These are phyloP conservation scores for Gentiana dahurica DNA, from an alignment of 257 asterid genomes.

Conservation along the genomic window DNA sequence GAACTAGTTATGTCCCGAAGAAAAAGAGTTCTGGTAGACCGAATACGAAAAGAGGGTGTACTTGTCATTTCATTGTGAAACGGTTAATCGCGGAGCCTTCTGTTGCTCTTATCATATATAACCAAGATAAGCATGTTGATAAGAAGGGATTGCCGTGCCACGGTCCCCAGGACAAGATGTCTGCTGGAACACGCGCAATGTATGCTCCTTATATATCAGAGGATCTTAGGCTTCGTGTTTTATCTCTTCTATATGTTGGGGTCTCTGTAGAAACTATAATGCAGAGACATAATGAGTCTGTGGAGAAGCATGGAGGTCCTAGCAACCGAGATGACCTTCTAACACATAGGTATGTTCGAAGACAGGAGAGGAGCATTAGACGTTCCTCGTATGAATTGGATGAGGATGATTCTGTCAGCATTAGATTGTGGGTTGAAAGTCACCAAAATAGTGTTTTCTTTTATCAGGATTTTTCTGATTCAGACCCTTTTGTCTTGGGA, in stretches of 20 bases:
- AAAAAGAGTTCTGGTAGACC: slow-evolving; percentile 86
- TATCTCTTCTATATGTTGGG: slow-evolving; percentile 82
- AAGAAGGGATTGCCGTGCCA: slow-evolving; percentile 82
- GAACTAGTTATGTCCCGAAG: slow-evolving; percentile 63
- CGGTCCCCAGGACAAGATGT: slow-evolving; percentile 79
- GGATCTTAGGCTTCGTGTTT: slow-evolving; percentile 83
- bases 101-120: slow-evolving; percentile 76
- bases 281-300: slow-evolving; percentile 91
- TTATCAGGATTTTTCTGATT: slow-evolving; percentile 71
- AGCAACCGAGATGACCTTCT: slow-evolving; percentile 88
- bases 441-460: slow-evolving; percentile 70
- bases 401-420: slow-evolving; percentile 72
- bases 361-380: slow-evolving; percentile 84
- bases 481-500: slow-evolving; percentile 72
- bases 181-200: slow-evolving; percentile 97
- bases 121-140: slow-evolving; percentile 82
- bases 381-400: slow-evolving; percentile 68
- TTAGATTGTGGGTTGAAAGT: slow-evolving; percentile 66
- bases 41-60: slow-evolving; percentile 95
- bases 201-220: slow-evolving; percentile 97
- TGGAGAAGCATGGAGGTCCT: slow-evolving; percentile 93
- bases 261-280: slow-evolving; percentile 96
- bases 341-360: slow-evolving; percentile 90
- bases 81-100: slow-evolving; percentile 87
- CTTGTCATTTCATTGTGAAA: slow-evolving; percentile 89